Evolutionary conservation across 2,329 filamentous ascomycete species (phyloP).

Genomic region (Alternaria solani): DNA sequence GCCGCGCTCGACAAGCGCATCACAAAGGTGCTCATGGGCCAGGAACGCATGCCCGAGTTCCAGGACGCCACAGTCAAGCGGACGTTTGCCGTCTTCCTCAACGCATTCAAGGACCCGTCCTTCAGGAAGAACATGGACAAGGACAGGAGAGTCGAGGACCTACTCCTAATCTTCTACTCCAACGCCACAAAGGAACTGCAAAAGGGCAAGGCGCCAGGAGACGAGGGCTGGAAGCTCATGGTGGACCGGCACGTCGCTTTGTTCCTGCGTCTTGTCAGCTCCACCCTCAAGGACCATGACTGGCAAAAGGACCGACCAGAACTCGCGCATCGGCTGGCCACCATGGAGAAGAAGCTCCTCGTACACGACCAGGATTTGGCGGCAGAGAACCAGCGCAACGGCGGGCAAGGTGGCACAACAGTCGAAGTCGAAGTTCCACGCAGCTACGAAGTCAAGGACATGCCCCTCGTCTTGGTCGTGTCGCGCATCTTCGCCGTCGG

Average conservation of each 20-base stretch:
- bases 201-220: slow-evolving; percentile 76
- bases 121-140: slow-evolving; percentile 94
- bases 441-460: slow-evolving; percentile 94
- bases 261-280: slow-evolving; percentile 85
- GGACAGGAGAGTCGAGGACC: slow-evolving; percentile 88
- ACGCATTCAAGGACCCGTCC: slow-evolving; percentile 85
- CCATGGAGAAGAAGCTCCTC: slow-evolving; percentile 90
- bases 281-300: slow-evolving; percentile 81
- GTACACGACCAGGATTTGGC: slow-evolving; percentile 92
- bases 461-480: slow-evolving; percentile 90
- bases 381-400: slow-evolving; percentile 65
- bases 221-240: slow-evolving; percentile 89
- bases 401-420: slow-evolving; percentile 67
- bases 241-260: slow-evolving; percentile 94
- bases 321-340: slow-evolving; percentile 77
- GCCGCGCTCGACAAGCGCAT: slow-evolving; percentile 78
- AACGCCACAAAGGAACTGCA: slow-evolving; percentile 90
- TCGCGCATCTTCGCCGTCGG: slow-evolving; percentile 84
- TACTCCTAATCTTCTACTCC: slow-evolving; percentile 96
- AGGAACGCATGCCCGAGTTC: slow-evolving; percentile 85
- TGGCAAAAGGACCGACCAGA: slow-evolving; percentile 87
- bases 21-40: slow-evolving; percentile 80
- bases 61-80: slow-evolving; percentile 90
- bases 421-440: slow-evolving; percentile 84
- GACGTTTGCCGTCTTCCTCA: slow-evolving; percentile 93